Evolutionary conservation across 805 yeast genomes (phyloP), one percentile per base, ranked within the genome.

Genomic region (Hanseniaspora taiwanica): DNA sequence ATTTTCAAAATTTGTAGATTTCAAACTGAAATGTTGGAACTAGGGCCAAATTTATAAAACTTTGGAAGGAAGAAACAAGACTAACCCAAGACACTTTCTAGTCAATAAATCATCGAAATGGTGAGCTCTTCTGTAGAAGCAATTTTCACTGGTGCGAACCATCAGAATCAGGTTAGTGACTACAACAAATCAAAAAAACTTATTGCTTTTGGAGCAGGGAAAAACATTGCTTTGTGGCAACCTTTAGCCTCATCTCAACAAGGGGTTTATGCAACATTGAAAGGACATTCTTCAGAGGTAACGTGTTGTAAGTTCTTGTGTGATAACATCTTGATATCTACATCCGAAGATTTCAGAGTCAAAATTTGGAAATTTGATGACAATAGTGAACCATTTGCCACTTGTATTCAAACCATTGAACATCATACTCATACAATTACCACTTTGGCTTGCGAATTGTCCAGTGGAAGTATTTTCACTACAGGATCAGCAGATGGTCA

Each of bases 121-220:
- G n/a, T 25, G 29, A 13, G n/a, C 5, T 14, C 20, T n/a, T 21
- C 37, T 2, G 59, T 63, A 36, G 80, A 76, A 42, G 82, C 81
- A 14, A 63, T 77, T 3, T 79, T 81, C 53, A 64, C 72, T 16
- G 93, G 93, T 13, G 85, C 84, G 27, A 82, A 81, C 54, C 71
- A 69, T 44, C 84, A 78, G 49, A 62, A 75, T 4, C 72, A 69
- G 44, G 74, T 71, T 5, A 68, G 77, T 19, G 86, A 76, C 49
- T 70, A 68, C 47, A 64, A 68, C 43, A 40, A 52, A 0, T 40
- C 42, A 1, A 48, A 50, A 9, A 51, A 62, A 18, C 41, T 70
- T 4, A 66, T 81, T 6, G 93, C 91, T 0, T 83, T 67, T 55
- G 94, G 87, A 6, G 84, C 91, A 0, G 72, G 74, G 1, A 67